A percentile compares a stretch with the other conserved stretches of the same genome.
These are phyloP conservation scores for Lodderomyces metapsilosis DNA, from an alignment of 1,139 yeast genomes.

Conservation along the genomic window DNA sequence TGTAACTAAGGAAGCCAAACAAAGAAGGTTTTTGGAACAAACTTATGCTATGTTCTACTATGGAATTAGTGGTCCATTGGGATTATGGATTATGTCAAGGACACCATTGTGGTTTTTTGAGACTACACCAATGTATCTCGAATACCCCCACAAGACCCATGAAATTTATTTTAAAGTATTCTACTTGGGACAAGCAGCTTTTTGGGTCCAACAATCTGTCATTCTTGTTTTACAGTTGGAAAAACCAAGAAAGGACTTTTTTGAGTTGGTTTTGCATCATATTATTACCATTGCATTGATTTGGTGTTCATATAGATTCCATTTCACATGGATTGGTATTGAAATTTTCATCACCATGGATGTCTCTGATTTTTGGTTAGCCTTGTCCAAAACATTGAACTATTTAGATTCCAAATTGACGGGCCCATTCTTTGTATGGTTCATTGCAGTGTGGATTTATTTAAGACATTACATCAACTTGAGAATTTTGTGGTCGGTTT, in stretches of 20 bases:
- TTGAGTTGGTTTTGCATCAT: slow-evolving; percentile 90
- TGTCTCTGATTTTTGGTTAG: slow-evolving; percentile 84
- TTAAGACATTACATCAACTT: slow-evolving; percentile 84
- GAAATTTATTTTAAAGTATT: slow-evolving; percentile 71
- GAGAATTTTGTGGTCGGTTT: slow-evolving; percentile 79
- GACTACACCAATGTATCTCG: slow-evolving; percentile 73
- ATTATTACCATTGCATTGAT: slow-evolving; percentile 86
- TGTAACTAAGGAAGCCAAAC: slow-evolving; percentile 55
- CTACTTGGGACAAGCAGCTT: slow-evolving; percentile 90
- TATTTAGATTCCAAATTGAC: slow-evolving; percentile 69
- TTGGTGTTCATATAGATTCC: slow-evolving; percentile 89
- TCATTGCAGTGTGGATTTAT: slow-evolving; percentile 77
- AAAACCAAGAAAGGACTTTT: slow-evolving; percentile 91
- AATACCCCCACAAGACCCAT: slow-evolving; percentile 82
- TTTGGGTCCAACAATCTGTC: slow-evolving; percentile 95
- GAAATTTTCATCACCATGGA: slow-evolving; percentile 95
- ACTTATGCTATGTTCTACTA: slow-evolving; percentile 81
- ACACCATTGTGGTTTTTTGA: slow-evolving; percentile 88
- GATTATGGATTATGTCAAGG: slow-evolving; percentile 81
- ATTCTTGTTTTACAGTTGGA: slow-evolving; percentile 82
- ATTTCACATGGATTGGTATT: slow-evolving; percentile 94
- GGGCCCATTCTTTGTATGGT: slow-evolving; percentile 65
- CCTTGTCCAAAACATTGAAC: slow-evolving; percentile 79
- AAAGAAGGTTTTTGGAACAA: slow-evolving; percentile 89
- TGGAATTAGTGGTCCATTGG: slow-evolving; percentile 79